Evolutionary conservation across 139 green algal genomes (phyloP), one percentile per base, ranked within the genome.

Genomic region (Dunaliella sp.): DNA sequence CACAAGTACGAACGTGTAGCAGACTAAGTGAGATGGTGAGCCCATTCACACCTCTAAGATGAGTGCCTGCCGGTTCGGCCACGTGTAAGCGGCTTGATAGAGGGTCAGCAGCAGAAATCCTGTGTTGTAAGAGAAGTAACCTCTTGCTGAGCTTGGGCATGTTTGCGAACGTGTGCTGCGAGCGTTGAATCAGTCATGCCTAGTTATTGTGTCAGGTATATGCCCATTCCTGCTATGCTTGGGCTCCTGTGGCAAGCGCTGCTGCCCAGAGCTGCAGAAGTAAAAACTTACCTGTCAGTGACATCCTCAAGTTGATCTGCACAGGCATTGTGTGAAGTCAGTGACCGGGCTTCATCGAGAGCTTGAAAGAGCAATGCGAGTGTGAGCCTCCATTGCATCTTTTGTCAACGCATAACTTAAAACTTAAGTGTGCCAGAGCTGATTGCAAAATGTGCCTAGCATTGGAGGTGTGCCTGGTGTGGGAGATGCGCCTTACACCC

Each of bases 31-130:
- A 65, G 48, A 65, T 65, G 48, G 7, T 26, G 7, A 65, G 16
- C 7, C 16, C 16, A 65, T 16, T 65, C 48, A 65, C 16, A 77
- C 32, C 1, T 85, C n/a, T 30, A 37, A 30, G 36, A 88, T 80
- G 59, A 88, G 80, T 26, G 34, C n/a, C 31, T 77, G n/a, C 57
- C 85, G 65, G 31, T 80, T 80, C 24, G 79, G 85, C 36, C 79
- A 36, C n/a, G 85, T 88, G 36, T 83, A 88, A 2, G 1, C 1
- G n/a, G 81, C 21, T 79, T 88, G 85, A 58, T 65, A 88, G 36
- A 36, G 31, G 1, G 57, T 48, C 31, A 82, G 78, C n/a, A 80
- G 78, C 0, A 82, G 3, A 26, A 88, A 65, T 35, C 85, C 85
- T 25, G n/a, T n/a, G n/a, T n/a, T n/a, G n/a, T n/a, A n/a, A n/a